Percentiles rank a stretch among this genome's conserved stretches.
phyloP scores from a whole-genome alignment of 148 eudicot species.

The Persicaria tinctoria region DNA sequence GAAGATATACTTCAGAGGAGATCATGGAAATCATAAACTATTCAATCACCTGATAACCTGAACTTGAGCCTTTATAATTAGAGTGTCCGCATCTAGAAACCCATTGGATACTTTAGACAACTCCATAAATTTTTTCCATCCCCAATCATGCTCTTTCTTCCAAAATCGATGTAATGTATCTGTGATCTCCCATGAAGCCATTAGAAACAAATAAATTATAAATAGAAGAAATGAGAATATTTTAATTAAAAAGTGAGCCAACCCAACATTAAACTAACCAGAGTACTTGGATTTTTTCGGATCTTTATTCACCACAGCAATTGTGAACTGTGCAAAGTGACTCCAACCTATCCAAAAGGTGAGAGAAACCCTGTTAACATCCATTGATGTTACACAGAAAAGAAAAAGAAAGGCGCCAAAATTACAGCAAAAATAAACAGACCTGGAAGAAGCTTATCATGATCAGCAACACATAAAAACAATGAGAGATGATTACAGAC shows the following conservation, averaged over 20 bases:
- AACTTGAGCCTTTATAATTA: conserved; percentile 85
- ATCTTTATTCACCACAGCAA: conserved; percentile 91
- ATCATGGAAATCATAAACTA: neutral
- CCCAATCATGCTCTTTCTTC: conserved; percentile 99
- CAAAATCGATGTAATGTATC: conserved; percentile 90
- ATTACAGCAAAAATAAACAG: conserved; percentile 4
- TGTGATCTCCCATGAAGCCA: conserved; percentile 17
- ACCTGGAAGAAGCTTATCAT: conserved; percentile 98
- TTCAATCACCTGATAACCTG: conserved; percentile 70
- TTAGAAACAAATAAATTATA: conserved; percentile 8
- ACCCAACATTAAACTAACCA: conserved; percentile 32
- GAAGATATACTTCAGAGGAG: neutral
- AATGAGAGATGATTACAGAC: conserved; percentile 93
- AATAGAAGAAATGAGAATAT: neutral
- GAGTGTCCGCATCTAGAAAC: conserved; percentile 66
- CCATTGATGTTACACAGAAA: neutral
- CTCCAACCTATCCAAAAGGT: conserved; percentile 61
- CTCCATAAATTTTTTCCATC: conserved; percentile 99
- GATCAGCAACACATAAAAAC: conserved; percentile 87
- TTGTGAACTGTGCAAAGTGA: conserved; percentile 94
- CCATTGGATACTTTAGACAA: conserved; percentile 79
- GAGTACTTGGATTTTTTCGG: conserved; percentile 83
- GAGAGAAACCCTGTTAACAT: conserved; percentile 2
- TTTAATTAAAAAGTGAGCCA: neutral
- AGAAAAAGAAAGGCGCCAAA: conserved; percentile 2